These are phyloP conservation scores for Saccharomycopsis capsularis DNA, from an alignment of 805 yeast genomes.

Conservation along the genomic window DNA sequence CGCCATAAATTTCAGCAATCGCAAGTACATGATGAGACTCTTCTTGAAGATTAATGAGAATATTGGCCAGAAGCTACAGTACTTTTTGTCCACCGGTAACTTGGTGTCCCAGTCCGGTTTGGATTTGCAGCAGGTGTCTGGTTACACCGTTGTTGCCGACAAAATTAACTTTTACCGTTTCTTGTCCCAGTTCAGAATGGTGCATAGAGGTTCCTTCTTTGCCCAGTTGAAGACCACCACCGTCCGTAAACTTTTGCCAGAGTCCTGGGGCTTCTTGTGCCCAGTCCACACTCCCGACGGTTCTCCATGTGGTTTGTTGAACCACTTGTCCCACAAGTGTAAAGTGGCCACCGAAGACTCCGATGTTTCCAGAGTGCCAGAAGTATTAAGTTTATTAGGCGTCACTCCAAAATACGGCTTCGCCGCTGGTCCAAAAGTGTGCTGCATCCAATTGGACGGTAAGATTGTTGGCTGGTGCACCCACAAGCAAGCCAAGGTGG, in stretches of 20 bases:
- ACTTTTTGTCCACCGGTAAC: conserved; percentile 94
- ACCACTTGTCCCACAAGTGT: conserved; percentile 96
- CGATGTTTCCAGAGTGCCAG: conserved; percentile 68
- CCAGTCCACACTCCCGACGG: conserved; percentile 99
- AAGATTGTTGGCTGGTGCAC: conserved; percentile 89
- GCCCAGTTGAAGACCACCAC: conserved; percentile 97
- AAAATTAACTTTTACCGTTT: conserved; percentile 96
- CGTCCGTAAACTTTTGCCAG: conserved; percentile 92
- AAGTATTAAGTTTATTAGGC: conserved; percentile 62
- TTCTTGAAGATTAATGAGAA: conserved; percentile 80
- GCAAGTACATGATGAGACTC: conserved; percentile 75
- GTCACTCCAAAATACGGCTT: conserved; percentile 72
- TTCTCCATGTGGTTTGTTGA: conserved; percentile 95
- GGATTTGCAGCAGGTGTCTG: conserved; percentile 96
- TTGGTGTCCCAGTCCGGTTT: conserved; percentile 94
- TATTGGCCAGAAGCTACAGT: conserved; percentile 90
- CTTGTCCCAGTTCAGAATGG: conserved; percentile 98
- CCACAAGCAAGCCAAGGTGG: conserved; percentile 76
- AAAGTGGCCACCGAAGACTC: conserved; percentile 68
- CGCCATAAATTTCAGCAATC: conserved; percentile 76
- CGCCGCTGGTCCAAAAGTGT: conserved; percentile 81
- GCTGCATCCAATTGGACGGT: conserved; percentile 94
- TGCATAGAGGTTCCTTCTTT: conserved; percentile 98
- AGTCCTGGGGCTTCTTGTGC: conserved; percentile 98
- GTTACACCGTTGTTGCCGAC: conserved; percentile 98